Base-by-base conservation (phyloP, 306 rosid genomes). In the Vicia faba region DNA sequence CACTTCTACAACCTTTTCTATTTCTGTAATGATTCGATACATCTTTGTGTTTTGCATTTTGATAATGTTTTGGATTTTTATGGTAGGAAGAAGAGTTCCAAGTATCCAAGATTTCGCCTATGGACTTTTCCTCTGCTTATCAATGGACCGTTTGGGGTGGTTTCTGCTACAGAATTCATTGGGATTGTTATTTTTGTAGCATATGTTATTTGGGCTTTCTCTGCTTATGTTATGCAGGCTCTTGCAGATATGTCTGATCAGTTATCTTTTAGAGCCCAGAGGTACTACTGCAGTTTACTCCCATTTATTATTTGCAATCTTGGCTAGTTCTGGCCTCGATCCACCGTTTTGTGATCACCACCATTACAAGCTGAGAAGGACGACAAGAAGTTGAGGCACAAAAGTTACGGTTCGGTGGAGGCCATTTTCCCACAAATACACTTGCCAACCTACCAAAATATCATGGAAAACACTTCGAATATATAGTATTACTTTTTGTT, bases 41-140 rank as follows among this genome's bases (percentile, higher is more conserved):
- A 51, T 19, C 14, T 51, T 23, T 54, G 12, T 54, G 25, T 5
- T 54, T 48, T 48, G 25, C 25, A 48, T 48, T 49, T 49, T 54
- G 36, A n/a, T n/a, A 7, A 40, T 36, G 16, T 8, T 64, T 68
- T 71, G 72, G 50, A 25, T 41, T 49, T 56, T 55, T n/a, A 41
- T 77, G 41, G 71, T 69, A 91, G 95, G 78, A 86, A 81, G 77
- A 86, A 79, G 82, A 61, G 26, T 50, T 70, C 79, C 43, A 77
- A 69, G 53, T 11, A 45, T 71, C 92, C 97, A 15, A 79, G 89
- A 14, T 82, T 75, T 49, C 76, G 91, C 45, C 81, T 89, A 61
- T 92, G 96, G 98, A 92, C 98, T 0, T 81, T 89, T 61, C 98
- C 98, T 38, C 85, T 87, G 80, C 45, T 92, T 43, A 86, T 92